Evolutionary conservation across 352 stramenopile species (phyloP).

Genomic region (Elongisporangium anandrum): DNA sequence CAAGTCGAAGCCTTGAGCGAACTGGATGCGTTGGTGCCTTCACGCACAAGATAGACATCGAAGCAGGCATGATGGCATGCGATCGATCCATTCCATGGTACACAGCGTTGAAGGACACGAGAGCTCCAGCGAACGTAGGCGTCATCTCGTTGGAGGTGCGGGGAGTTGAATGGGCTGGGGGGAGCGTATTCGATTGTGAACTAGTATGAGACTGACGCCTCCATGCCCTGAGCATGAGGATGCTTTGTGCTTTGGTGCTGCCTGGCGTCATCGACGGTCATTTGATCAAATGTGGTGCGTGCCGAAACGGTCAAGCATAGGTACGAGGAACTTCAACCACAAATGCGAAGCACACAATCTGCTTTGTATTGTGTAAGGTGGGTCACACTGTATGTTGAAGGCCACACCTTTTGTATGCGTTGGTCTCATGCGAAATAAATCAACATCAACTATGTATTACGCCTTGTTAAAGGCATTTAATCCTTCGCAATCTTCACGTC

Average conservation of each 20-base stretch:
- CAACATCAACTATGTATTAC: neutral
- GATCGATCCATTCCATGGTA: neutral
- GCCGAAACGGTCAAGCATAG: neutral
- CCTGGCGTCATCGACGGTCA: neutral
- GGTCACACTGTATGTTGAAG: no score
- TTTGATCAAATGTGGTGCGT: neutral
- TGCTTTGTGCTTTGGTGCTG: neutral
- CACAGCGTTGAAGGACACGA: neutral
- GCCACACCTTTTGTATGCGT: neutral
- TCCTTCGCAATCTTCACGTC: neutral
- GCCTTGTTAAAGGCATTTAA: neutral
- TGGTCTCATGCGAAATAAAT: neutral
- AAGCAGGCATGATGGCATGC: neutral
- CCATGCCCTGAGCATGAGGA: neutral
- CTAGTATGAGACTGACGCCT: neutral
- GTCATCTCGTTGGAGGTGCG: neutral
- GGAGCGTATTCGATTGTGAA: neutral
- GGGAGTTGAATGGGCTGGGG: neutral
- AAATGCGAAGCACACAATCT: neutral
- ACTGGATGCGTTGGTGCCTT: neutral
- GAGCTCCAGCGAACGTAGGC: neutral
- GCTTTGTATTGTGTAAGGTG: neutral
- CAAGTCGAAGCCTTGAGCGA: neutral
- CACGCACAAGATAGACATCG: neutral
- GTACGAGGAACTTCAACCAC: neutral